Base-by-base conservation (phyloP, 257 asterid genomes). In the Ophiorrhiza pumila region DNA sequence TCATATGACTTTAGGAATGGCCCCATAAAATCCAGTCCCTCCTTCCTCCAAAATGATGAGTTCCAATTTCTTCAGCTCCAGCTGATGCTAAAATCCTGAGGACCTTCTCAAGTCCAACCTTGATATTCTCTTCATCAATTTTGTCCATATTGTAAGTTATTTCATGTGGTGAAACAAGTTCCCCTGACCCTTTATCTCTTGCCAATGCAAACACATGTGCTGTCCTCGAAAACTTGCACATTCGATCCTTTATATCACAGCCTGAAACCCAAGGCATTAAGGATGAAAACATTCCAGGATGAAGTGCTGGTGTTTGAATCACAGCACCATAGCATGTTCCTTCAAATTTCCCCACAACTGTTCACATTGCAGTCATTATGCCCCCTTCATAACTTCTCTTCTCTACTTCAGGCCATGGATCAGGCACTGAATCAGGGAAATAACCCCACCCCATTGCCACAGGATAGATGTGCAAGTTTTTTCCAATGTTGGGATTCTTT, bases 1-100 rank as follows among this genome's bases (percentile, higher is more conserved):
- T n/a, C n/a, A n/a, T n/a, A n/a, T n/a, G n/a, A n/a, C n/a, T n/a
- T n/a, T n/a, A n/a, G n/a, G n/a, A n/a, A n/a, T n/a, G n/a, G n/a
- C n/a, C n/a, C n/a, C n/a, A n/a, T n/a, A n/a, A n/a, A n/a, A n/a
- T n/a, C n/a, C n/a, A n/a, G n/a, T n/a, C n/a, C n/a, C 74, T 85
- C 71, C 64, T 65, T 42, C 98, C 98, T 2, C 25, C 35, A 10
- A 34, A 22, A 65, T 93, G 81, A 37, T 89, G 96, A 5, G 94
- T 93, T 68, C 97, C 97, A 7, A 93, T 89, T 72, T 91, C 98
- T 50, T 91, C 96, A 0, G 98, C 98, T 13, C 98, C 98, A 0
- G 96, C 93, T 0, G 83, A 86, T 0, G 90, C 96, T 67, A 93
- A 45, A 37, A 93, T 87, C 81, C 94, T 80, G 65, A 93, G 60